Conservation (phyloP, 805 yeast species). For the Peterozyma xylosa region DNA sequence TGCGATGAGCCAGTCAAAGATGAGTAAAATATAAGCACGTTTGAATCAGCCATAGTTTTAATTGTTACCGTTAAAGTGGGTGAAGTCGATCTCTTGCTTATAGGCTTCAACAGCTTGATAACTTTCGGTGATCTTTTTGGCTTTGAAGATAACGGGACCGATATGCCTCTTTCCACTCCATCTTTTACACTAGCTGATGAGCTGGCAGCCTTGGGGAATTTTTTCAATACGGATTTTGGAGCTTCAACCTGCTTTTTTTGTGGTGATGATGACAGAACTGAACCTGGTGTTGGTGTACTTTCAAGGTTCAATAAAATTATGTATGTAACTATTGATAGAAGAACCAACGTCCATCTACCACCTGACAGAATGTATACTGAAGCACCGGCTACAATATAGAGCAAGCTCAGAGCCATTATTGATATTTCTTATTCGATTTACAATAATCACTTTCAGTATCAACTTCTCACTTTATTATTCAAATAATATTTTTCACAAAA, state of each 20-base stretch:
- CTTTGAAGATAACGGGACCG: constrained; percentile 7
- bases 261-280: too few relatives aligned
- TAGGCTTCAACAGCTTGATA: constrained; percentile 25
- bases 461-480: background rate
- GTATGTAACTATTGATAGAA: constrained; percentile 15
- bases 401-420: background rate
- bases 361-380: constrained; percentile 29
- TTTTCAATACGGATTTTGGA: background rate
- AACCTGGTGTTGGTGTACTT: too few relatives aligned
- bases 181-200: background rate
- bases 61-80: constrained; percentile 28
- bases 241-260: too few relatives aligned
- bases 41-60: constrained; percentile 40
- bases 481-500: background rate
- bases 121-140: constrained; percentile 32
- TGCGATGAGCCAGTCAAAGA: constrained; percentile 81
- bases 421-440: background rate
- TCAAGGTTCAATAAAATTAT: constrained; percentile 7
- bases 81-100: constrained; percentile 15
- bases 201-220: constrained; percentile 1
- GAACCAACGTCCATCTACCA: constrained; percentile 31
- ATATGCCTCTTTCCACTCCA: background rate
- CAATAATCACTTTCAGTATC: too few relatives aligned
- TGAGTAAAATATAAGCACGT: constrained; percentile 68
- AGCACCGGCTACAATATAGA: constrained; percentile 2